Evolutionary conservation across 257 asterid genomes (phyloP).

Genomic region (Fraxinus excelsior): DNA sequence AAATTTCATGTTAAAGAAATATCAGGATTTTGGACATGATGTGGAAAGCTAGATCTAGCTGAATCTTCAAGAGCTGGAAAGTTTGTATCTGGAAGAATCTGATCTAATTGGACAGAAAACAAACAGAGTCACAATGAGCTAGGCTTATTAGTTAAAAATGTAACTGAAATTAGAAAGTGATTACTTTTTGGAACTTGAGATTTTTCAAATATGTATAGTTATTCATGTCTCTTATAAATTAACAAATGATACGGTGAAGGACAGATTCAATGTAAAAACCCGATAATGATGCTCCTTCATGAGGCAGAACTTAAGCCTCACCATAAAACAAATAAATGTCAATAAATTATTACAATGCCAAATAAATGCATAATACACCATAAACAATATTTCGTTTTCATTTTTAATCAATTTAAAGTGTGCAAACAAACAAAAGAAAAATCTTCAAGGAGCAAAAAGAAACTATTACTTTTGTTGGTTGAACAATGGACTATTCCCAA

Average conservation of each 20-base stretch:
- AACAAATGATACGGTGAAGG: not conserved
- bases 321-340: no score
- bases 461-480: no score
- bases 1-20: not conserved
- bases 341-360: no score
- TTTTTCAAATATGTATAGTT: not conserved
- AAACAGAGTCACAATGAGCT: not conserved
- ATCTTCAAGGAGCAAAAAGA: no score
- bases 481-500: no score
- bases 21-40: not conserved
- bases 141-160: not conserved
- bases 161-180: not conserved
- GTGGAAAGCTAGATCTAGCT: not conserved
- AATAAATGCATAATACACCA: no score
- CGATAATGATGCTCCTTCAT: no score
- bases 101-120: not conserved
- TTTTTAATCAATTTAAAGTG: no score
- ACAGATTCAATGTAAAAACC: no score
- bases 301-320: no score
- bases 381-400: no score
- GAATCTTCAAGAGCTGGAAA: not conserved
- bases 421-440: no score
- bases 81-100: not conserved
- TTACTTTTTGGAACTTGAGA: not conserved
- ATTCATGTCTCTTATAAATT: not conserved